A percentile compares a stretch with the other conserved stretches of the same genome.
Evolutionary conservation across 1,139 yeast species (phyloP).

Genomic region (Pichia cactophila): DNA sequence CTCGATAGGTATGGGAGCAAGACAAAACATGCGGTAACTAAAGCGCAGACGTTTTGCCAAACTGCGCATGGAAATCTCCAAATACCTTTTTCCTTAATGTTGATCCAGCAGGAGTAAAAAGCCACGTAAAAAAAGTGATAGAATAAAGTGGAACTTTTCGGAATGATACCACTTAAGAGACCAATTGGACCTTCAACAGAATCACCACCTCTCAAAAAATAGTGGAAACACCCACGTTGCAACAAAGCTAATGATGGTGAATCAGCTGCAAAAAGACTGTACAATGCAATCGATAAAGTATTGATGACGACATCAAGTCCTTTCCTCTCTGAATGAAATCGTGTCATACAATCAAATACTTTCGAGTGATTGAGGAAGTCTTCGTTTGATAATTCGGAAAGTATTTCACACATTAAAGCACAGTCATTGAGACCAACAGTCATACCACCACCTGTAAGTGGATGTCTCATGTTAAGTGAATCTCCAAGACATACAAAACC

Average conservation of each 20-base stretch:
- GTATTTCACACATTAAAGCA: constrained; percentile 51
- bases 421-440: constrained; percentile 93
- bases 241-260: constrained; percentile 53
- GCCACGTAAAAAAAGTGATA: constrained; percentile 89
- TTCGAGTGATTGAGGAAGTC: constrained; percentile 51
- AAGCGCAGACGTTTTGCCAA: constrained; percentile 58
- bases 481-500: constrained; percentile 91
- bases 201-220: constrained; percentile 78
- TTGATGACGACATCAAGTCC: constrained; percentile 76
- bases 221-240: constrained; percentile 83
- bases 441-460: constrained; percentile 99
- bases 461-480: constrained; percentile 96
- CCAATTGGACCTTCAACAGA: constrained; percentile 76
- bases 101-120: constrained; percentile 67
- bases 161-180: constrained; percentile 73
- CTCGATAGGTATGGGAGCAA: constrained; percentile 66
- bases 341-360: constrained; percentile 47
- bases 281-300: constrained; percentile 84
- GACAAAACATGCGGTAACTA: constrained; percentile 68
- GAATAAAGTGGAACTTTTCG: constrained; percentile 66
- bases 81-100: constrained; percentile 59
- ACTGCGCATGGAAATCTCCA: constrained; percentile 67
- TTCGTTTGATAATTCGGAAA: constrained; percentile 49
- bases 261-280: constrained; percentile 85
- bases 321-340: constrained; percentile 75